Evolutionary conservation across 495 filamentous ascomycete species (phyloP), one percentile per base, ranked within the genome.

Genomic region (Penicillium dipodomyicola): DNA sequence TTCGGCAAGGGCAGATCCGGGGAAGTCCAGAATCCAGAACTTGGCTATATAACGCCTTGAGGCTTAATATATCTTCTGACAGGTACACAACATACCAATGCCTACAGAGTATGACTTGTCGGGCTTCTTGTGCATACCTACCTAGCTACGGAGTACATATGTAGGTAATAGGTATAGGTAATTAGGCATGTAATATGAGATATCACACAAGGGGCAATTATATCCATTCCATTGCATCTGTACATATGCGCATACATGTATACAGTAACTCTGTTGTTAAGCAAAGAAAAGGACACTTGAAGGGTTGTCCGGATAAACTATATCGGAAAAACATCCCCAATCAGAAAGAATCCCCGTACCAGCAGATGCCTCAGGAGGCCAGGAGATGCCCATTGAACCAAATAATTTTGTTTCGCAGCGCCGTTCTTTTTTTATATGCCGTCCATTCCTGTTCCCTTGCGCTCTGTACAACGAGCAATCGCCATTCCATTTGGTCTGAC

Each of bases 381-480:
- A 27, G 39, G 39, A 23, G 29, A 45, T 33, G 15, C 32, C 9
- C 29, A 32, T 35, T 35, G n/a, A 37, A 37, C 8, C 29, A 30
- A 43, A 47, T 19, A 39, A 32, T 52, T 44, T 59, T 52, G 25
- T 46, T 63, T 59, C 50, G 55, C 45, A 22, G 40, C 50, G 57
- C 52, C 47, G 39, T 33, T 50, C 51, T 14, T 49, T 55, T 66
- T 63, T 63, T 25, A 53, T 66, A 69, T 69, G 66, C 57, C 64
- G 66, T 61, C 52, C 64, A 50, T 60, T 49, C 35, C 56, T 54
- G 45, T 49, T 52, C 33, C 52, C 39, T 50, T 63, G 29, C 65
- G 58, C 64, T 66, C 61, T 46, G 46, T 56, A 61, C 65, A 45
- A 65, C 65, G 66, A 69, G 63, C 66, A 52, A 62, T 70, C 63